Conservation (phyloP, 768 basidiomycete genomes). For the Trametes gibbosa region DNA sequence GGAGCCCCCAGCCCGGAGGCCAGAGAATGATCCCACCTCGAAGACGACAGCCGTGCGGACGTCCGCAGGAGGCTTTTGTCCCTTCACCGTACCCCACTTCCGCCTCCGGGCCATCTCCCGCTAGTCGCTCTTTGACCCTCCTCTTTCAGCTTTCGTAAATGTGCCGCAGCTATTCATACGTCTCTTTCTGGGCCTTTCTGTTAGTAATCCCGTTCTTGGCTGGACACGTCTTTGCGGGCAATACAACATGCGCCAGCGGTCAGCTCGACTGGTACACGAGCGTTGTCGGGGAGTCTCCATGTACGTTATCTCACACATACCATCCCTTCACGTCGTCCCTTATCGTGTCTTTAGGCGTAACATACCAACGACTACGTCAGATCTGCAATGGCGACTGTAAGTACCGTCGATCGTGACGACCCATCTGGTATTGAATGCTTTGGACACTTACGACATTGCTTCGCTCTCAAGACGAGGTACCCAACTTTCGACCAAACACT, state of each 20-base stretch:
- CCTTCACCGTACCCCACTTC: no score
- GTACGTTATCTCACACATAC: not conserved
- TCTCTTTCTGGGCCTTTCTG: not conserved
- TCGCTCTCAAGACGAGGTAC: not conserved
- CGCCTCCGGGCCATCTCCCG: no score
- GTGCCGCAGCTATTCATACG: not conserved
- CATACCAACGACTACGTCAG: constrained; percentile 17
- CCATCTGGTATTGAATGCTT: no score
- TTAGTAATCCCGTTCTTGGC: not conserved
- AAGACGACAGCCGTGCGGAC: no score
- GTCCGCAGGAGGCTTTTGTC: no score
- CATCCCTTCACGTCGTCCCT: no score
- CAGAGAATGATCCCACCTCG: no score
- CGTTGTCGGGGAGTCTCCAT: constrained; percentile 18
- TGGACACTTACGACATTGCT: not conserved
- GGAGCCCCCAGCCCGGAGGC: no score
- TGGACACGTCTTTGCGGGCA: not conserved
- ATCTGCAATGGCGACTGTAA: constrained; percentile 21
- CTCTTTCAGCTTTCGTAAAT: not conserved
- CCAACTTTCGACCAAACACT: not conserved
- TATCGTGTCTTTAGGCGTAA: constrained; percentile 1
- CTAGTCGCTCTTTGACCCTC: not conserved
- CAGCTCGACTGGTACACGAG: not conserved
- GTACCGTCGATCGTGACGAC: not conserved
- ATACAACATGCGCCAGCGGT: not conserved